Base-by-base conservation (phyloP, 352 stramenopile species). In the Phytophthora podocarpi region DNA sequence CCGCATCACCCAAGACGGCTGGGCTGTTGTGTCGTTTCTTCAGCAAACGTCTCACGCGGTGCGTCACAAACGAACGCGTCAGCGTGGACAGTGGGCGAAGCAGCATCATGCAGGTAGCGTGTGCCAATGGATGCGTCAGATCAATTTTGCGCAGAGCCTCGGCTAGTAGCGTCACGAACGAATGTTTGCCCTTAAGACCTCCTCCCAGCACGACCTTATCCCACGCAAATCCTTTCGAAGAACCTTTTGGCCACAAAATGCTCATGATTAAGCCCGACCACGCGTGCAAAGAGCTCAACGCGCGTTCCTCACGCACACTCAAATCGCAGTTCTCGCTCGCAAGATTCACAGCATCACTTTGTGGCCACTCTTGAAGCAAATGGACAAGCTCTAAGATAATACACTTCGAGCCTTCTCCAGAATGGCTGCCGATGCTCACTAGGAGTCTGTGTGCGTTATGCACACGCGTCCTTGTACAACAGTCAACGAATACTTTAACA, bases 201-300 rank as follows among this genome's bases (percentile, higher is more conserved):
- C 82, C 84, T 49, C 74, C 78, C 2, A 90, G 50, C 3, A 91
- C 81, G 39, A 94, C 72, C 46, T 91, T 92, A 52, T 95, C 85
- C 83, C 82, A 92, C 0, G 85, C 84, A 35, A 93, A 85, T 15
- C 79, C 75, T 42, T 95, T 95, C 13, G 78, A 79, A 12, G 81
- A 80, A 2, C 83, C 85, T 35, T 87, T 86, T 4, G 87, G 87
- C 87, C 87, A 96, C 45, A 95, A 70, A 34, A 96, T 90, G 49
- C 84, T 93, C 85, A 95, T 93, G 28, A 94, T 89, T 28, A 96
- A 61, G 11, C 83, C 84, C 4, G 79, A 82, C 87, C 87, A 96
- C 3, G 85, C 87, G 48, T 96, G 85, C 28, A 96, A 57, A n/a
- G 69, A 78, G 56, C 81, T 94, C 28, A 96, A 30, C 10, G 86